Conservation (phyloP, 192 early-diverging fungal genomes). For the Chytriomyces confervae region DNA sequence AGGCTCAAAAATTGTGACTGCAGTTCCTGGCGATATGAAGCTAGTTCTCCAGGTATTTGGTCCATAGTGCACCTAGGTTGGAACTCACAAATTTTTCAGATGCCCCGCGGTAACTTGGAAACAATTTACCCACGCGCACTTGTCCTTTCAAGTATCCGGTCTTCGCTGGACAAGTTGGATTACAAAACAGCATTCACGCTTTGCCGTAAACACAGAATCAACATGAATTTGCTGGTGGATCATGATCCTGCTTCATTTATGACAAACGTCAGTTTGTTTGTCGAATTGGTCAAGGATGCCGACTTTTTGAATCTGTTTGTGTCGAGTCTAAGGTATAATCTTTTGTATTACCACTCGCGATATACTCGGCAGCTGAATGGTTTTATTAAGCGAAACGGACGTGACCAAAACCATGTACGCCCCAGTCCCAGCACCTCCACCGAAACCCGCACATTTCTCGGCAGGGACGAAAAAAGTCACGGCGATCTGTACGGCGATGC, state of each 20-base stretch:
- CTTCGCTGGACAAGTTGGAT: slow-evolving; percentile 45
- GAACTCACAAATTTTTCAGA: slow-evolving; percentile 58
- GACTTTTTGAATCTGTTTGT: slow-evolving; percentile 93
- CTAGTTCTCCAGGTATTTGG: slow-evolving; percentile 70
- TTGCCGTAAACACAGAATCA: slow-evolving; percentile 90
- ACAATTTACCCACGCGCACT: slow-evolving; percentile 90
- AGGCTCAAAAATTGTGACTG: slow-evolving; percentile 84
- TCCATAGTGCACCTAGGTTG: no score
- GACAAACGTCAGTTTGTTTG: slow-evolving; percentile 71
- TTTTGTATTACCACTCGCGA: slow-evolving; percentile 13
- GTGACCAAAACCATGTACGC: slow-evolving; percentile 82
- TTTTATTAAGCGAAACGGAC: slow-evolving; percentile 52
- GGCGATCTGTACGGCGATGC: slow-evolving; percentile 71
- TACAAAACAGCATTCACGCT: slow-evolving; percentile 80
- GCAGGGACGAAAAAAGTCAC: slow-evolving; percentile 69
- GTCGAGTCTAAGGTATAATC: slow-evolving; percentile 62
- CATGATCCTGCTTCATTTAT: slow-evolving; percentile 74
- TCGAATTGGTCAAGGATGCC: slow-evolving; percentile 74
- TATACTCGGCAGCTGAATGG: slow-evolving; percentile 3
- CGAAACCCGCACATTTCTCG: neutral
- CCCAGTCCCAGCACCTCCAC: neutral
- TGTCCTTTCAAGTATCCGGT: slow-evolving; percentile 65
- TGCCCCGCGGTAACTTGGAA: slow-evolving; percentile 98
- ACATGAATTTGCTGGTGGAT: slow-evolving; percentile 91
- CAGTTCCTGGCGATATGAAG: slow-evolving; percentile 69